Evolutionary conservation across 768 basidiomycete species (phyloP).

Genomic region (Mycena olivaceomarginata): DNA sequence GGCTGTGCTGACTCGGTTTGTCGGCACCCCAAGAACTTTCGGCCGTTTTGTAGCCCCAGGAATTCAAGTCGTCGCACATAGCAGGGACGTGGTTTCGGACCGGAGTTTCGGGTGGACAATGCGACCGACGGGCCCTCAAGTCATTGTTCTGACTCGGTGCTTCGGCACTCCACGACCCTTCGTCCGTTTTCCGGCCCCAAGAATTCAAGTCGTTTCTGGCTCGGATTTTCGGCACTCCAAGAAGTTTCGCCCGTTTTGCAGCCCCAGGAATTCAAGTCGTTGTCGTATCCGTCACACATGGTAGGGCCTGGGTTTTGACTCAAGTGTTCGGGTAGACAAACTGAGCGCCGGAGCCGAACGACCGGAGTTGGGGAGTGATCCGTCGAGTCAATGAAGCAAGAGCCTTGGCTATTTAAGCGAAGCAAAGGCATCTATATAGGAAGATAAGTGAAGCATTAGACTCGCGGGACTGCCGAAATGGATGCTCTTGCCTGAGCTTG

Average conservation of each 20-base stretch:
- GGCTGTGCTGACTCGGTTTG: constrained; percentile 12
- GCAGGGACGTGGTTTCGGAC: no score
- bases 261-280: constrained; percentile 10
- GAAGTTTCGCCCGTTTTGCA: neutral
- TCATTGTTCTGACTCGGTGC: constrained; percentile 24
- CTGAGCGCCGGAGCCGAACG: constrained; percentile 35
- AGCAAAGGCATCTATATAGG: constrained; percentile 10
- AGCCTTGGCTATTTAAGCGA: constrained; percentile 10
- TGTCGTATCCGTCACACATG: constrained; percentile 23
- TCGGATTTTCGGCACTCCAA: constrained; percentile 25
- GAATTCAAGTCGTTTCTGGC: constrained; percentile 16
- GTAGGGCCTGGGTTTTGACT: constrained; percentile 23
- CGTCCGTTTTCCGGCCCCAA: neutral
- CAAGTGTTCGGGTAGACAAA: constrained; percentile 18
- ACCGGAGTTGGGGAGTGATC: constrained; percentile 22
- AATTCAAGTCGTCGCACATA: constrained; percentile 2
- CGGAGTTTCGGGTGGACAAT: no score
- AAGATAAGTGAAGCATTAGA: neutral
- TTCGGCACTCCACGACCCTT: neutral
- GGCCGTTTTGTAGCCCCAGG: constrained; percentile 3
- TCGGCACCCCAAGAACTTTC: constrained; percentile 5
- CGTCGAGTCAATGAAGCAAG: constrained; percentile 7
- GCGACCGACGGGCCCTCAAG: no score
- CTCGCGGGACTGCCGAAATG: neutral
- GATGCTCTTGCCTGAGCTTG: constrained; percentile 15